Conservation (phyloP, 2,329 filamentous ascomycete genomes). For the Sporothrix phasma region DNA sequence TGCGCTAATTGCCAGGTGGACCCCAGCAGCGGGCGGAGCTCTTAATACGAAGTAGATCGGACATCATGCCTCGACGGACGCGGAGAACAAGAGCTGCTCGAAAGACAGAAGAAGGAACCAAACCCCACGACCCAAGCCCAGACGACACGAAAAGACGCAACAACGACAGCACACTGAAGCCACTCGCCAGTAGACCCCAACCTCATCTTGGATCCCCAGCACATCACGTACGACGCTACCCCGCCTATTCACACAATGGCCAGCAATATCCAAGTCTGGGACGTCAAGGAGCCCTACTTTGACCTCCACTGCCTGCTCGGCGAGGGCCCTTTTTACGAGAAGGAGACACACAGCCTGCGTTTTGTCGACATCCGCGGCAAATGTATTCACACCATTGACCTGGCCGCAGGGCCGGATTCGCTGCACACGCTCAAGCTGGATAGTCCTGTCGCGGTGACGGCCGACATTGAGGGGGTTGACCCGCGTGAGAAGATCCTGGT, state of each 20-base stretch:
- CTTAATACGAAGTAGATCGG: background rate
- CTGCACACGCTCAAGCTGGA: conserved; percentile 50
- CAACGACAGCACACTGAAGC: background rate
- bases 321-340: conserved; percentile 67
- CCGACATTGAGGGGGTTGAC: conserved; percentile 61
- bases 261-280: conserved; percentile 36
- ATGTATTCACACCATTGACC: conserved; percentile 60
- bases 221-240: background rate
- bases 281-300: conserved; percentile 45
- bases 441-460: conserved; percentile 55
- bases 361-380: conserved; percentile 78
- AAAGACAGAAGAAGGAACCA: background rate
- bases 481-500: conserved; percentile 58
- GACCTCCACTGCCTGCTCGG: conserved; percentile 56
- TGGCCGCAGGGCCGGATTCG: conserved; percentile 52
- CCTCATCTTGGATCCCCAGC: background rate
- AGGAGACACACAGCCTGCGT: conserved; percentile 53
- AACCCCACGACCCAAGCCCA: background rate
- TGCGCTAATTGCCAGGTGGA: conserved; percentile 5
- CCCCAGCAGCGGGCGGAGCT: background rate
- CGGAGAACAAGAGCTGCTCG: background rate
- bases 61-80: background rate
- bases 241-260: background rate
- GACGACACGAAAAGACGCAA: background rate
- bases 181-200: background rate